Conservation (phyloP, 768 basidiomycete species). For the Suillus subluteus region DNA sequence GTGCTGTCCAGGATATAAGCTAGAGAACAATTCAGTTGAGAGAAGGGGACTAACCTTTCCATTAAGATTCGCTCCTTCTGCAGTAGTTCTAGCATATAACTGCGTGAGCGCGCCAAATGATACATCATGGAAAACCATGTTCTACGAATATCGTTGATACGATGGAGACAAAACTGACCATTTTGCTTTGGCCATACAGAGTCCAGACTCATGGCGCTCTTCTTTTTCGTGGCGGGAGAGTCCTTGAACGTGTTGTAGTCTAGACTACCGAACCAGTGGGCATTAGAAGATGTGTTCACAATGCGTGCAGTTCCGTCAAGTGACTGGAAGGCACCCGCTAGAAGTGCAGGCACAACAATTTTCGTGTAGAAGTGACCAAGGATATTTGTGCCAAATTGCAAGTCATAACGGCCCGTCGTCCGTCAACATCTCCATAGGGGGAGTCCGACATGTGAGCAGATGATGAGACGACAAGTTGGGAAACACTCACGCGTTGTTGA, state of each 20-base stretch:
- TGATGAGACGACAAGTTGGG: not conserved
- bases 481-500: constrained; percentile 35
- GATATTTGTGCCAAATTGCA: constrained; percentile 29
- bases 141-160: constrained; percentile 12
- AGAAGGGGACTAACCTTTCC: constrained; percentile 43
- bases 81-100: constrained; percentile 51
- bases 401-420: constrained; percentile 26
- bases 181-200: constrained; percentile 37
- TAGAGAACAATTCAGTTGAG: not conserved
- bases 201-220: not conserved
- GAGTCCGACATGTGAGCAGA: constrained; percentile 16
- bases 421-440: constrained; percentile 32
- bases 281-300: constrained; percentile 37
- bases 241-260: constrained; percentile 34
- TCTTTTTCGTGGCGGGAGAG: constrained; percentile 22
- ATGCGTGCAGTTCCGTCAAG: constrained; percentile 39
- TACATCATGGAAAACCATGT: constrained; percentile 29
- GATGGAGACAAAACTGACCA: constrained; percentile 21
- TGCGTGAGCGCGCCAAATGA: constrained; percentile 52
- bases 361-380: constrained; percentile 15
- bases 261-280: constrained; percentile 25
- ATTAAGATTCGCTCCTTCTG: constrained; percentile 42
- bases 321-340: constrained; percentile 32
- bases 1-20: constrained; percentile 34
- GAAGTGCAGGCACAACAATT: constrained; percentile 38